Conservation (phyloP, 1,284 basidiomycete genomes). For the Rhodotorula sp. region DNA sequence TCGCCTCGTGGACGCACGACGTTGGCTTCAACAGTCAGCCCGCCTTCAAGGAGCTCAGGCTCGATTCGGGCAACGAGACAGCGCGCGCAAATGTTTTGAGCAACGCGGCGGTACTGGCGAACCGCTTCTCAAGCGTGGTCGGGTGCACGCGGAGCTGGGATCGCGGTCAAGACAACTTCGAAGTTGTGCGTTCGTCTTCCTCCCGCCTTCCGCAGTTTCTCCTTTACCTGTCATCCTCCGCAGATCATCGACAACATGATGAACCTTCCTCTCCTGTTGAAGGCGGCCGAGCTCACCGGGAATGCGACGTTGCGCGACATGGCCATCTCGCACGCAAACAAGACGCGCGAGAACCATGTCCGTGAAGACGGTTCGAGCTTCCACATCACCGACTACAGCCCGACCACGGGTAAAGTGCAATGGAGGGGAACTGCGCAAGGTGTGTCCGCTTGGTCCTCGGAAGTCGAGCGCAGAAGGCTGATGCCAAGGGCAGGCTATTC, state of each 20-base stretch:
- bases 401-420: conserved; percentile 63
- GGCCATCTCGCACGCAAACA: conserved; percentile 65
- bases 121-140: conserved; percentile 55
- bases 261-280: conserved; percentile 65
- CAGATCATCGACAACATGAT: conserved; percentile 58
- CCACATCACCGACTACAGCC: conserved; percentile 69
- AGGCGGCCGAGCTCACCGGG: conserved; percentile 60
- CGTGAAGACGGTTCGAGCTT: conserved; percentile 64
- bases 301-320: conserved; percentile 62
- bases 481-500: background rate
- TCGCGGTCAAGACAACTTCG: conserved; percentile 61
- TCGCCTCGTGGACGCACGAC: conserved; percentile 63
- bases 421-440: conserved; percentile 60
- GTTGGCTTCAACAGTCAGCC: conserved; percentile 69
- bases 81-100: conserved; percentile 52
- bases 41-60: conserved; percentile 60
- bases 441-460: no score
- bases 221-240: background rate
- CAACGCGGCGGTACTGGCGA: conserved; percentile 53
- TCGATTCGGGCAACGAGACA: conserved; percentile 54
- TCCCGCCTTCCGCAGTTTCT: background rate
- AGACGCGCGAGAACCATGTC: conserved; percentile 67
- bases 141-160: conserved; percentile 61
- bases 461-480: no score
- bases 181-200: conserved; percentile 48